A percentile compares a stretch with the other conserved stretches of the same genome.
Evolutionary conservation across 2,329 filamentous ascomycete species (phyloP).

Genomic region (Beauveria caledonica): DNA sequence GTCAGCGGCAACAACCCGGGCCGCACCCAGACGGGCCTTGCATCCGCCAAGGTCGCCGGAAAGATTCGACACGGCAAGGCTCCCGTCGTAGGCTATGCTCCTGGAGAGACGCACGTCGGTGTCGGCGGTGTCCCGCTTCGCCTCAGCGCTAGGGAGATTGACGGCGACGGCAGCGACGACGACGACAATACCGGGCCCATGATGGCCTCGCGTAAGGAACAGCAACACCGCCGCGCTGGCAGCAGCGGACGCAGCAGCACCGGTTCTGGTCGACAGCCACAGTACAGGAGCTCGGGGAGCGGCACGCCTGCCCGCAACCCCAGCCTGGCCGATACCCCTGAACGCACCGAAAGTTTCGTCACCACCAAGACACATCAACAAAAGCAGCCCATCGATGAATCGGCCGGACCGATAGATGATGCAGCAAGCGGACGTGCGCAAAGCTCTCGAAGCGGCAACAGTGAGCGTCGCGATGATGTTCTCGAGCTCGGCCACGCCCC

Average conservation of each 20-base stretch:
- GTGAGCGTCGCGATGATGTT: constrained; percentile 53
- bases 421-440: constrained; percentile 38
- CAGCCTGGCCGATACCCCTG: constrained; percentile 49
- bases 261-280: constrained; percentile 41
- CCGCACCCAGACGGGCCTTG: constrained; percentile 56
- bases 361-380: constrained; percentile 23
- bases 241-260: constrained; percentile 69
- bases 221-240: constrained; percentile 58
- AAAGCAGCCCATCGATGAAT: constrained; percentile 26
- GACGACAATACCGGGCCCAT: constrained; percentile 43
- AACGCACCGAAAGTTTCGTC: constrained; percentile 41
- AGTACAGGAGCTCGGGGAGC: constrained; percentile 45
- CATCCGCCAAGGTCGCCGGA: constrained; percentile 58
- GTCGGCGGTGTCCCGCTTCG: constrained; percentile 80
- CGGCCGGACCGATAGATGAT: constrained; percentile 26
- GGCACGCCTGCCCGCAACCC: constrained; percentile 30
- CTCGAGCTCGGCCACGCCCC: constrained; percentile 43
- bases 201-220: constrained; percentile 33
- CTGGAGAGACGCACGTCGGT: constrained; percentile 65
- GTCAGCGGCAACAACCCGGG: constrained; percentile 46
- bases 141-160: constrained; percentile 90
- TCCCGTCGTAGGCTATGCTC: constrained; percentile 69
- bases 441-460: constrained; percentile 48
- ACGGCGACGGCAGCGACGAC: constrained; percentile 76
- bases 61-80: constrained; percentile 86